These are phyloP conservation scores for Cystobasidium slooffiae DNA, from an alignment of 1,284 basidiomycete species.

Conservation along the genomic window DNA sequence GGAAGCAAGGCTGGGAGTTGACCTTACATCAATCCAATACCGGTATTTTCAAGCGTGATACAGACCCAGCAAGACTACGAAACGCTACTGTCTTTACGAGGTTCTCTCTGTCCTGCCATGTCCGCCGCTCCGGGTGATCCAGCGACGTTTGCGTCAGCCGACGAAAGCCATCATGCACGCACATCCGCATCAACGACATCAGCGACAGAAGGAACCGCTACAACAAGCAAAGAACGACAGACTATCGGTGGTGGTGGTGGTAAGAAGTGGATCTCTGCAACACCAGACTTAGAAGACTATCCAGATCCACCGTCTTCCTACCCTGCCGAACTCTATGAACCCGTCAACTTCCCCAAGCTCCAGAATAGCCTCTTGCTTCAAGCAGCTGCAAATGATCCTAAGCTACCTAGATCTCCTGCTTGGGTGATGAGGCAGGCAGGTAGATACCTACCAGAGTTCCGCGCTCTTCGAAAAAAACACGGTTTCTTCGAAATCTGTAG, in stretches of 20 bases:
- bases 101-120: neutral
- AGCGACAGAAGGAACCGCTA: neutral
- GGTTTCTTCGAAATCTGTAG: conserved; percentile 94
- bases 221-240: conserved; percentile 10
- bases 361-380: conserved; percentile 37
- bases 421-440: conserved; percentile 93
- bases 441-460: conserved; percentile 59
- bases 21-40: too few relatives aligned
- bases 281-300: conserved; percentile 11
- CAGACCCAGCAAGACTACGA: too few relatives aligned
- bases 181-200: neutral
- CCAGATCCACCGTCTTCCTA: conserved; percentile 36
- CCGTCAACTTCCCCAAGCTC: conserved; percentile 36
- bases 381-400: conserved; percentile 20
- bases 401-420: conserved; percentile 73
- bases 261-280: conserved; percentile 26
- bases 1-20: too few relatives aligned
- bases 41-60: too few relatives aligned
- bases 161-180: neutral
- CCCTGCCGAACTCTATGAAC: conserved; percentile 29
- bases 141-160: neutral
- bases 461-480: conserved; percentile 76
- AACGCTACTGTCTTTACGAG: too few relatives aligned
- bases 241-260: conserved; percentile 14
- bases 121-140: conserved; percentile 9